Conservation (phyloP, 2,329 filamentous ascomycete genomes). For the Pleoardoris graminearum region DNA sequence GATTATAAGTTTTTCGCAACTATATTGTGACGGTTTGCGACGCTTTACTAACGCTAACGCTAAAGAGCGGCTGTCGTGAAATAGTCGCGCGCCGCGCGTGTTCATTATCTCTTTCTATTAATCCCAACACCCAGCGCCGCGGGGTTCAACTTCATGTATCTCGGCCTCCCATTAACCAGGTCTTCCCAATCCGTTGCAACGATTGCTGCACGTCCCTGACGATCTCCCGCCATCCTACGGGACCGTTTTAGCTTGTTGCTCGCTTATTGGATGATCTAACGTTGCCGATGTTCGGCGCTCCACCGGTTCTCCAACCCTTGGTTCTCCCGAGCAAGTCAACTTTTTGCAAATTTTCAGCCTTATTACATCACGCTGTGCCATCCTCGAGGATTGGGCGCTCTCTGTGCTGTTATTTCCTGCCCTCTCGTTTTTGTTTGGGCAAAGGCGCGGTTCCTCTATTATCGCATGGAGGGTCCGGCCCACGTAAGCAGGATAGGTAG, state of each 20-base stretch:
- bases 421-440: background rate
- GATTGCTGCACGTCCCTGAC: slow-evolving; percentile 7
- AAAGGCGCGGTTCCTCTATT: background rate
- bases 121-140: background rate
- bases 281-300: background rate
- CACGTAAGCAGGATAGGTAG: background rate
- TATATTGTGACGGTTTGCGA: background rate
- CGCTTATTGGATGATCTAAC: slow-evolving; percentile 1
- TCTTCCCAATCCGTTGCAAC: slow-evolving; percentile 1
- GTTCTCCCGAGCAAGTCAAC: background rate
- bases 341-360: background rate
- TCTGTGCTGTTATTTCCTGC: background rate
- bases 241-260: background rate
- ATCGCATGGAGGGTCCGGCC: background rate
- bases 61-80: background rate
- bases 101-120: background rate
- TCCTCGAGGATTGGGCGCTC: background rate
- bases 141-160: background rate
- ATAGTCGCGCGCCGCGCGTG: background rate
- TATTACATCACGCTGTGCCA: background rate
- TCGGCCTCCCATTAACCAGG: background rate
- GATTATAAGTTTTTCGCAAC: background rate
- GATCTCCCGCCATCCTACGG: slow-evolving; percentile 1
- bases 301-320: background rate
- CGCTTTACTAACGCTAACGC: background rate